Evolutionary conservation across 2,329 filamentous ascomycete genomes (phyloP), one percentile per base, ranked within the genome.

Genomic region (Grosmannia huntii): DNA sequence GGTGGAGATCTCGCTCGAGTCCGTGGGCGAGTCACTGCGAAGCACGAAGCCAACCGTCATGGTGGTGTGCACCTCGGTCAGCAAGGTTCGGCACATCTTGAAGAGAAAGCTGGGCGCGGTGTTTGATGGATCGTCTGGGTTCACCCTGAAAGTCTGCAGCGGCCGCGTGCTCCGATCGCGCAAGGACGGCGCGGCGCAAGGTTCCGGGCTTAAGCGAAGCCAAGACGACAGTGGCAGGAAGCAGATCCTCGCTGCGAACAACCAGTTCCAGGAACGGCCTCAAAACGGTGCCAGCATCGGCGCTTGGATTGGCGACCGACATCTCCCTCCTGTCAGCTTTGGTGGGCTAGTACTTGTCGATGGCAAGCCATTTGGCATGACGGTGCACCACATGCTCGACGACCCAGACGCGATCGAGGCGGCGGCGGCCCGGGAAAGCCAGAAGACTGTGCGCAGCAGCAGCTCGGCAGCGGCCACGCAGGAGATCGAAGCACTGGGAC

Each of bases 371-470:
- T 94, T 90, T 66, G 92, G 92, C 14, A 94, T 97, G 89, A 96
- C 90, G 25, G 92, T 97, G 0, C 92, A 97, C 67, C 92, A 97
- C 70, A 92, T 97, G 84, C 81, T 97, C 2, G 92, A 96, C 75
- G 81, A 84, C 59, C 82, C 81, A 1, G 80, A 81, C 4, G 70
- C 71, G 25, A 66, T 62, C 0, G 51, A 60, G 60, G 50, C 62
- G 25, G 61, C 61, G 14, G 64, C 61, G 7, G 56, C 50, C 27
- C 54, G 60, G 6, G 61, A 60, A 1, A 36, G 55, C 33, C 59
- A 61, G 23, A 57, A 59, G 28, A 62, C 27, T 63, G 70, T 49
- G 31, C 61, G 64, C 1, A 62, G 63, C 60, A 63, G 62, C 50
- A 61, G 63, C 64, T 55, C 69, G 66, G 51, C 56, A 9, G 58